Base-by-base conservation (phyloP, 305 asterid species). In the Withania somnifera region DNA sequence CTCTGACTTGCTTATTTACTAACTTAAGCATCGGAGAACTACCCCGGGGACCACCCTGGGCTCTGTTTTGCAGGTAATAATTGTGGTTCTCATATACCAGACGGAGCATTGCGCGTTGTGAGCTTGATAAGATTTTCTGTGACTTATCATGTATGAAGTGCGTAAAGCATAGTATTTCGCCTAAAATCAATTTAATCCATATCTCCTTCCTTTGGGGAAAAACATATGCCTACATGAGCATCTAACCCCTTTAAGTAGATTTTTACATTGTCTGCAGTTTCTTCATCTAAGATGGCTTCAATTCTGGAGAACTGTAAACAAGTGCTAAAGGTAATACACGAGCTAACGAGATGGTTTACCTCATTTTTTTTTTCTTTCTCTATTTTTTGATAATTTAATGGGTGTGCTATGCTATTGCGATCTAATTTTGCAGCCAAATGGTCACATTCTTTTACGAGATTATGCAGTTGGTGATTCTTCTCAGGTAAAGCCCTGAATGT, bases 211-310 rank as follows among this genome's bases (percentile, higher is more conserved):
- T 50, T 17, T n/a, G n/a, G 1, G 8, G 80, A 28, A 75, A 75
- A 20, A 50, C 0, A 4, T 50, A 50, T 26, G 47, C n/a, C 45
- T 63, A 64, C 50, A 50, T 26, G 63, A 50, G 54, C 51, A 67
- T 60, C 83, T 86, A 83, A 87, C 82, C 45, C 36, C 56, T 60
- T 64, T 60, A 57, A 83, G 86, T 92, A 94, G 98, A 87, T 94
- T 81, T 94, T 93, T 91, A 90, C 87, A 88, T 84, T 94, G 86
- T 94, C 97, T 88, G 97, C 97, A 86, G 92, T 93, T 88, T 88
- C 97, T 84, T 97, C 97, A 17, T 82, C 80, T 64, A 91, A 91
- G 90, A 91, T 94, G 97, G 89, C 90, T 51, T 86, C 82, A 57
- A 87, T 91, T 79, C 83, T 93, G 40, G 90, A 90, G 81, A 94